Evolutionary conservation across 2,329 filamentous ascomycete species (phyloP), one percentile per base, ranked within the genome.

Genomic region (Hypoxylon sp.): DNA sequence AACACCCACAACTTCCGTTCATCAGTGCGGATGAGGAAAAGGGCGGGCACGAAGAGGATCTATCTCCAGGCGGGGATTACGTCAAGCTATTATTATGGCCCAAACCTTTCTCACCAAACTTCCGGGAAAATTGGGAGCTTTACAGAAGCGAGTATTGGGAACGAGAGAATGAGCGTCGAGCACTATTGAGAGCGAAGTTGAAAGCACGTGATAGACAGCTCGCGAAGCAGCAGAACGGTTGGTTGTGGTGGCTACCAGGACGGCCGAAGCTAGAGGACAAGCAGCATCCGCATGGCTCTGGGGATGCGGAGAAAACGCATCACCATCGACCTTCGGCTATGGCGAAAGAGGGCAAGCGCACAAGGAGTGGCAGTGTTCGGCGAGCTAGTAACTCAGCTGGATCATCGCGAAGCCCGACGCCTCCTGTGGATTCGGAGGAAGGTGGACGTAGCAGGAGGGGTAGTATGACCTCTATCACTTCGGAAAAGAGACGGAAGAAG

Each of bases 61-160:
- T 99, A 47, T 92, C 94, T 0, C 90, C 93, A 0, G 95, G 94
- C 0, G 96, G 96, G 2, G 94, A 98, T 81, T 92, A 95, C 77
- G 91, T 99, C 74, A 96, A 97, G 80, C 86, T 99, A 0, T 84
- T 98, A 17, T 85, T 99, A 6, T 87, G 98, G 10, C 94, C 96
- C 0, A 99, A 99, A 78, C 94, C 94, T 0, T 99, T 99, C 77
- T 97, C 93, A 5, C 91, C 96, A 0, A 94, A 93, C 51, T 99
- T 99, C 77, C 88, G 96, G 19, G 94, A 98, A 79, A 97, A 97
- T 72, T 99, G 96, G 96, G 96, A 99, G 77, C 86, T 95, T 14
- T 99, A 97, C 80, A 88, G 96, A 59, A 90, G 91, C 35, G 94
- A 98, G 67, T 99, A 98, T 81, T 99, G 96, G 96, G 95, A 98